A percentile compares a stretch with the other conserved stretches of the same genome.
phyloP scores from a whole-genome alignment of 2,329 filamentous ascomycete genomes.

The Ophiocordyceps camponoti-rufipedis region DNA sequence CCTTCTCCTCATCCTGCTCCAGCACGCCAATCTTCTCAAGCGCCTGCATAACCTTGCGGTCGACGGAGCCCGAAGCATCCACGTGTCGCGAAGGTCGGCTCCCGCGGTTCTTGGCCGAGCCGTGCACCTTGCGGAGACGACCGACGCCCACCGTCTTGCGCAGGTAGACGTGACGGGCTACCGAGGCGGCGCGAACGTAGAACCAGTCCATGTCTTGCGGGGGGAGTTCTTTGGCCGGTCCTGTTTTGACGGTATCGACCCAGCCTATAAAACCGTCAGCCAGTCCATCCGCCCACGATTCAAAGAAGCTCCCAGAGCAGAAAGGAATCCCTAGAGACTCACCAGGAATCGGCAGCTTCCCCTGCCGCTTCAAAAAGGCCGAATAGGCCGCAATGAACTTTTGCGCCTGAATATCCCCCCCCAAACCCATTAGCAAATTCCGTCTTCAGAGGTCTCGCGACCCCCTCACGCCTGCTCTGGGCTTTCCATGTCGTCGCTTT shows the following conservation, averaged over 20 bases:
- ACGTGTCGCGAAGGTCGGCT: slow-evolving; percentile 84
- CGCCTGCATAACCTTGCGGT: slow-evolving; percentile 93
- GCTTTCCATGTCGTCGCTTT: not conserved
- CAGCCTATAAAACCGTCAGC: slow-evolving; percentile 42
- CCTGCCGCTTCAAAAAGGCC: slow-evolving; percentile 84
- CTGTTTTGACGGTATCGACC: slow-evolving; percentile 99
- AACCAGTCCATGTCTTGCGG: slow-evolving; percentile 98
- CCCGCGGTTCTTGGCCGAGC: slow-evolving; percentile 92
- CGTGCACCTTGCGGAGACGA: slow-evolving; percentile 92
- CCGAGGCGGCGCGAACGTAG: slow-evolving; percentile 75
- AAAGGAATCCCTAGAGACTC: slow-evolving; percentile 15
- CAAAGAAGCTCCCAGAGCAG: too few species aligned
- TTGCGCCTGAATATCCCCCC: slow-evolving; percentile 41
- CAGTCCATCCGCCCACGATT: not conserved
- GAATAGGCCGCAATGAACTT: slow-evolving; percentile 80
- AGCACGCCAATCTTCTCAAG: slow-evolving; percentile 99
- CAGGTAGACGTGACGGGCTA: slow-evolving; percentile 97
- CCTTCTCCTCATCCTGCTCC: slow-evolving; percentile 96
- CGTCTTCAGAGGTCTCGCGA: slow-evolving; percentile 58
- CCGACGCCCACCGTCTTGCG: slow-evolving; percentile 98
- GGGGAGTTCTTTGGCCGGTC: slow-evolving; percentile 88
- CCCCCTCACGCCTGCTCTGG: slow-evolving; percentile 52
- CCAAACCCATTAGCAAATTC: slow-evolving; percentile 49
- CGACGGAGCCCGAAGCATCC: slow-evolving; percentile 83
- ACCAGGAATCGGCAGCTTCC: slow-evolving; percentile 83